phyloP scores from a whole-genome alignment of 1,284 basidiomycete genomes.

The Ceratobasidium sp. region DNA sequence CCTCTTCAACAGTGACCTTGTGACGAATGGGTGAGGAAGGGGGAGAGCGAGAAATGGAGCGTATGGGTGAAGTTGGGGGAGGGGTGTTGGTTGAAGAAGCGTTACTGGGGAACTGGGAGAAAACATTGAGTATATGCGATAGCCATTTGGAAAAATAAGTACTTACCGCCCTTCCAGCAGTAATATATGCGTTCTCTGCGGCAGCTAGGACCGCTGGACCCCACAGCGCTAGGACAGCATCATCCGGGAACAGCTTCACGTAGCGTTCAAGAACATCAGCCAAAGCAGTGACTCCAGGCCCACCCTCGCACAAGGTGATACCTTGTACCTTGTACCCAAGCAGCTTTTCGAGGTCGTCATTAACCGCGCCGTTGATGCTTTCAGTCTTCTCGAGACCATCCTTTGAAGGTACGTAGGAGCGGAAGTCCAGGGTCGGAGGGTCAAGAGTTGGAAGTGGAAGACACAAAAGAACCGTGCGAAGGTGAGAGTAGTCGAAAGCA shows the following conservation, averaged over 20 bases:
- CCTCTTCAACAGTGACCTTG: too few species aligned
- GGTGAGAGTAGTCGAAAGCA: too few species aligned
- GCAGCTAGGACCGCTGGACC: slow-evolving; percentile 2
- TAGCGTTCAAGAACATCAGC: slow-evolving; percentile 18
- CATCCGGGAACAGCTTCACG: background rate
- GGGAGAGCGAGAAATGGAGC: too few species aligned
- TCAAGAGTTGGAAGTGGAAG: too few species aligned
- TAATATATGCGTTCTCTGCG: background rate
- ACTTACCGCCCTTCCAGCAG: background rate
- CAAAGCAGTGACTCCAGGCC: slow-evolving; percentile 1
- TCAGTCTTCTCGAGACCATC: background rate
- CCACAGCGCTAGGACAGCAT: slow-evolving; percentile 1
- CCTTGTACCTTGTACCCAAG: slow-evolving; percentile 6
- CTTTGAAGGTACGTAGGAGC: background rate
- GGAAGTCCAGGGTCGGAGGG: too few species aligned
- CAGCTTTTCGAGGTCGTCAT: slow-evolving; percentile 18
- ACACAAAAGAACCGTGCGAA: too few species aligned
- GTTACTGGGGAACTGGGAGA: too few species aligned
- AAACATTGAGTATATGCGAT: background rate
- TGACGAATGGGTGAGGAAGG: too few species aligned
- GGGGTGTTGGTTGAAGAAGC: too few species aligned
- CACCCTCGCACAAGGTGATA: background rate
- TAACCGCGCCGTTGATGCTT: slow-evolving; percentile 14
- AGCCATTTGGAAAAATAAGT: background rate
- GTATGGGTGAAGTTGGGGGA: too few species aligned